phyloP scores from a whole-genome alignment of 1,139 yeast genomes.

The Suhomyces choctaworum region DNA sequence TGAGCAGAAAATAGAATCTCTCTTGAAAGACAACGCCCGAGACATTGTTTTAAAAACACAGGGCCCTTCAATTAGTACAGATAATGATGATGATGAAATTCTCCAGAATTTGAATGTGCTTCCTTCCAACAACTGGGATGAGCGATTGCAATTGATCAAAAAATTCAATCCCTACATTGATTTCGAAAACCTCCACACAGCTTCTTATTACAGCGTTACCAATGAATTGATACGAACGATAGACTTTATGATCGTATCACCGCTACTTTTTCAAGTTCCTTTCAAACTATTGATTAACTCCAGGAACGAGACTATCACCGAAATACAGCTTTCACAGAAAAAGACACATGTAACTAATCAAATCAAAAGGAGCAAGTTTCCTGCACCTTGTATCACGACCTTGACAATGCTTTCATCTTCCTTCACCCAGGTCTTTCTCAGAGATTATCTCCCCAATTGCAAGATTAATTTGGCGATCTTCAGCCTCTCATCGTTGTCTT shows the following conservation, averaged over 20 bases:
- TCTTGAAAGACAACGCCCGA: conserved; percentile 25
- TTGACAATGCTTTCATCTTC: conserved; percentile 25
- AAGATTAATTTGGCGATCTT: conserved; percentile 33
- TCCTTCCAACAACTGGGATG: conserved; percentile 40
- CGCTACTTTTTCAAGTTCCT: conserved; percentile 26
- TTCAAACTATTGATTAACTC: conserved; percentile 22
- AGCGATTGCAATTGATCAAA: conserved; percentile 28
- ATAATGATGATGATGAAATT: conserved; percentile 24
- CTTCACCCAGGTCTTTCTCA: conserved; percentile 19
- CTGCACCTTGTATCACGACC: conserved; percentile 10
- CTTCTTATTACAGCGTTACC: conserved; percentile 14
- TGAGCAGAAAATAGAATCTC: conserved; percentile 20
- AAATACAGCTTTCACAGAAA: conserved; percentile 12
- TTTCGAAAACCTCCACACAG: conserved; percentile 20
- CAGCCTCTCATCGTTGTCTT: conserved; percentile 35
- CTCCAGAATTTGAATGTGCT: conserved; percentile 31
- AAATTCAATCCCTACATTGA: conserved; percentile 31
- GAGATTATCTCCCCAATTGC: conserved; percentile 27
- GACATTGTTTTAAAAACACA: conserved; percentile 9
- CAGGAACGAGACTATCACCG: conserved; percentile 19
- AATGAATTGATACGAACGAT: conserved; percentile 21
- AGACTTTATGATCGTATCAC: conserved; percentile 23
- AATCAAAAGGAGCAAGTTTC: conserved; percentile 1
- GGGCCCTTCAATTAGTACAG: conserved; percentile 2
- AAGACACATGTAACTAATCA: not conserved